Evolutionary conservation across 2,329 filamentous ascomycete species (phyloP).

Genomic region (Fusarium foetens): DNA sequence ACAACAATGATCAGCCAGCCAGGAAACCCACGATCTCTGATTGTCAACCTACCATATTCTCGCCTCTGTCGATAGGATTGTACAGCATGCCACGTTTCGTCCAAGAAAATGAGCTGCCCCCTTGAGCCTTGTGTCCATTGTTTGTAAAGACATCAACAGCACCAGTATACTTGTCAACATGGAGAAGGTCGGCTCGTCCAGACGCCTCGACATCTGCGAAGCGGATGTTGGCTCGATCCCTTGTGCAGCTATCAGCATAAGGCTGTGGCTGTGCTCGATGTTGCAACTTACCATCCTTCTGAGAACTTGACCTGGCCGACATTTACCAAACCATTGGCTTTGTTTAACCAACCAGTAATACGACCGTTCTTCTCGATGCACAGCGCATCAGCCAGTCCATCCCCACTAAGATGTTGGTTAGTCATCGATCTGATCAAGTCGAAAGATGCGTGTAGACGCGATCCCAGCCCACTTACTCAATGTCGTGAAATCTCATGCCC

Average conservation of each 20-base stretch:
- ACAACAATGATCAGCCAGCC: not conserved
- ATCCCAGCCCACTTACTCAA: not conserved
- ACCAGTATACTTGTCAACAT: not conserved
- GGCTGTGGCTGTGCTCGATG: accelerated
- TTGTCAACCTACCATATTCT: not conserved
- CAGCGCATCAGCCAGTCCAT: not conserved
- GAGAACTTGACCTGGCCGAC: not conserved
- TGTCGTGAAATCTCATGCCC: constrained; percentile 1
- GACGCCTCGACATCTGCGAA: not conserved
- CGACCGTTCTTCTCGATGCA: not conserved
- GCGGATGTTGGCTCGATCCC: not conserved
- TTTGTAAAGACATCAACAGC: not conserved
- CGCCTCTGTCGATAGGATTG: not conserved
- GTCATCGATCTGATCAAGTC: accelerated
- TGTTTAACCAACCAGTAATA: not conserved
- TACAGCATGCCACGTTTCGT: not conserved
- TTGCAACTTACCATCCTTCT: not conserved
- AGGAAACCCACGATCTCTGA: accelerated
- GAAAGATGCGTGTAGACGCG: no score
- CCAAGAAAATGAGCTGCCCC: not conserved
- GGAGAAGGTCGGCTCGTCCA: not conserved
- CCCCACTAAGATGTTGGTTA: not conserved
- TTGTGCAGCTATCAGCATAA: accelerated
- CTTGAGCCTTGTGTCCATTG: not conserved
- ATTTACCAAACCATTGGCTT: not conserved